A percentile compares a stretch with the other conserved stretches of the same genome.
Conservation (phyloP, 2,329 filamentous ascomycete species). For the Chaetoscypha palmicola region DNA sequence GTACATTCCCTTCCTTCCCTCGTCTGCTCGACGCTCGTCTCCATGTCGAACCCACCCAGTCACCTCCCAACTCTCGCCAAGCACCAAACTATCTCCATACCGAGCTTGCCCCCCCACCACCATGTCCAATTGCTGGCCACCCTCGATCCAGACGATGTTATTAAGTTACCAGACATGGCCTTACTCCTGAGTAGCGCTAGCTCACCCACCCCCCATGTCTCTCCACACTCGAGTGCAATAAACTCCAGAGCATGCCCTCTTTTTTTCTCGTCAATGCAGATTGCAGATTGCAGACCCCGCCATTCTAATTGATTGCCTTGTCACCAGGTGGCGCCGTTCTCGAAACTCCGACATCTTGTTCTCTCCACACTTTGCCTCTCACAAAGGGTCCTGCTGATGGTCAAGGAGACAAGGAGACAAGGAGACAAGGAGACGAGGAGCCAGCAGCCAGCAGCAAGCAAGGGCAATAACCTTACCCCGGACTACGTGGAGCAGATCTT, state of each 20-base stretch:
- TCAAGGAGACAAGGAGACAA: constrained; percentile 18
- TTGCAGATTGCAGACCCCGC: constrained; percentile 24
- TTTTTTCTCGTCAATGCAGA: constrained; percentile 23
- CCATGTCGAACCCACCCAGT: constrained; percentile 3
- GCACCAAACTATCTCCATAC: constrained; percentile 12
- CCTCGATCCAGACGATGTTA: constrained; percentile 1
- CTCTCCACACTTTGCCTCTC: constrained; percentile 20
- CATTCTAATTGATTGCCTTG: constrained; percentile 26
- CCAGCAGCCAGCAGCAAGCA: constrained; percentile 5
- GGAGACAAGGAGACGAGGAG: constrained; percentile 10
- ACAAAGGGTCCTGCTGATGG: constrained; percentile 26
- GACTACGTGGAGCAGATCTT: constrained; percentile 21
- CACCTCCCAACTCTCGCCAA: constrained; percentile 5
- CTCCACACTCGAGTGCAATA: constrained; percentile 23
- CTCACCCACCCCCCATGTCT: constrained; percentile 8
- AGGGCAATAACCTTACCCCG: constrained; percentile 14
- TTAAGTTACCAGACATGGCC: constrained; percentile 10
- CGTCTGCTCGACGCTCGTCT: constrained; percentile 1
- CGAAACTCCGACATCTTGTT: constrained; percentile 10
- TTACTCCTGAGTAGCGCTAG: constrained; percentile 4
- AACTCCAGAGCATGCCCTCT: constrained; percentile 22
- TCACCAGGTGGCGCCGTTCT: constrained; percentile 22
- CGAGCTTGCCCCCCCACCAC: background rate
- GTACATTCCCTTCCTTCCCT: no score
- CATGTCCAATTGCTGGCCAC: constrained; percentile 5